Evolutionary conservation across 225 moss, liverwort and hornwort species (phyloP).

Genomic region (Physcomitrium patens): DNA sequence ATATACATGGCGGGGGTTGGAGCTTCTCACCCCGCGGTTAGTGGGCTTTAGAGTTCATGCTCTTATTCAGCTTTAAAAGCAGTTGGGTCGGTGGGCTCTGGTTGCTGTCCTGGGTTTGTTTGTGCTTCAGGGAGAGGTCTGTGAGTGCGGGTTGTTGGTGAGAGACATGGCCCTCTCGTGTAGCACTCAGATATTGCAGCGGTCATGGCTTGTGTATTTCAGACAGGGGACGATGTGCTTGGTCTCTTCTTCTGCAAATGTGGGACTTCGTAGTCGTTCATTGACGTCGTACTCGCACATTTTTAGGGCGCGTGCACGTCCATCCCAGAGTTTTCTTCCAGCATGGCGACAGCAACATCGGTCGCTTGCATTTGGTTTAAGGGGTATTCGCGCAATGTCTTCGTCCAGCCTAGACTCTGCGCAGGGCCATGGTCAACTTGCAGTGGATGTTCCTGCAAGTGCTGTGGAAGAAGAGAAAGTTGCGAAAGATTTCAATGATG

Average conservation of each 20-base stretch:
- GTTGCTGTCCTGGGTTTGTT: not conserved
- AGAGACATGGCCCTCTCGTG: slow-evolving; percentile 55
- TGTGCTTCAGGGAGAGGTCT: not conserved
- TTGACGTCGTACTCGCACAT: slow-evolving; percentile 41
- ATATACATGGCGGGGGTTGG: slow-evolving; percentile 33
- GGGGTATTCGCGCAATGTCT: slow-evolving; percentile 37
- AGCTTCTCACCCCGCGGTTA: slow-evolving; percentile 7
- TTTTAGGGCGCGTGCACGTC: slow-evolving; percentile 21
- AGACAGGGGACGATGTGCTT: slow-evolving; percentile 55
- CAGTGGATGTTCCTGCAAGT: slow-evolving; percentile 21
- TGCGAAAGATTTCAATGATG: not conserved
- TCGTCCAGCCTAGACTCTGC: slow-evolving; percentile 40
- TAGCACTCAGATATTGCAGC: slow-evolving; percentile 58
- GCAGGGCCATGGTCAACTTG: slow-evolving; percentile 19
- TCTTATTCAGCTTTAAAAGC: not conserved
- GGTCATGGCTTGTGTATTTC: slow-evolving; percentile 53
- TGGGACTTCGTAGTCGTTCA: slow-evolving; percentile 31
- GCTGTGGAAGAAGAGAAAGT: slow-evolving; percentile 21
- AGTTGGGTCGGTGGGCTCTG: not conserved
- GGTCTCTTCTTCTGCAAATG: slow-evolving; percentile 35
- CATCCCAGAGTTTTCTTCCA: slow-evolving; percentile 8
- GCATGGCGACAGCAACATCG: slow-evolving; percentile 34
- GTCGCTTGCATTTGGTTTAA: slow-evolving; percentile 34
- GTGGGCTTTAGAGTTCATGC: slow-evolving; percentile 9
- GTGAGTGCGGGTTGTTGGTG: not conserved